phyloP scores from a whole-genome alignment of 805 yeast genomes.

The Soucietia sequanensis region DNA sequence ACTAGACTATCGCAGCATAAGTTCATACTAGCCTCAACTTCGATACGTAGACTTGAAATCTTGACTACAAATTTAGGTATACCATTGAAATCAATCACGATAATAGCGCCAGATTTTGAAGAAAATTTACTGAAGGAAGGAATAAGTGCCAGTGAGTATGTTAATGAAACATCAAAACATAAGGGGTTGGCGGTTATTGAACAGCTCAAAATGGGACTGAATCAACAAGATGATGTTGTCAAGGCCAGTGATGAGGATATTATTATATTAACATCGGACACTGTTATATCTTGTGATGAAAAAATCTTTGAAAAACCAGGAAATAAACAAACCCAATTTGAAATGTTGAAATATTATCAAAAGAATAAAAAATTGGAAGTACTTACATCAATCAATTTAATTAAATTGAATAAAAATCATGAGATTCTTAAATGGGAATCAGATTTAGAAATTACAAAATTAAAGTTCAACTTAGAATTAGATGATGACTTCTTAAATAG shows the following conservation, averaged over 20 bases:
- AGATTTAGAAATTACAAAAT: conserved; percentile 35
- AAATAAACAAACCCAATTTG: conserved; percentile 23
- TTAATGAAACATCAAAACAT: conserved; percentile 61
- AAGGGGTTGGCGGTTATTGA: conserved; percentile 66
- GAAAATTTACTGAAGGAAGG: conserved; percentile 67
- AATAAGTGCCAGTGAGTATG: conserved; percentile 55
- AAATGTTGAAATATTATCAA: conserved; percentile 27
- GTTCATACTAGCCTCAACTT: conserved; percentile 76
- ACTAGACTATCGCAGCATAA: conserved; percentile 16
- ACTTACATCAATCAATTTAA: conserved; percentile 32
- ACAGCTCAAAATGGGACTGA: conserved; percentile 30
- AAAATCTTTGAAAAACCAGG: conserved; percentile 76
- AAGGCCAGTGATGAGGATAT: conserved; percentile 21
- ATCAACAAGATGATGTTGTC: conserved; percentile 25
- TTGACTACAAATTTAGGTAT: conserved; percentile 55
- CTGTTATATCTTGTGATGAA: conserved; percentile 62
- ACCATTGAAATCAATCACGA: conserved; percentile 38
- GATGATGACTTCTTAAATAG: conserved; percentile 55
- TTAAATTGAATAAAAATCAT: conserved; percentile 10
- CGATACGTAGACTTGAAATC: conserved; percentile 80
- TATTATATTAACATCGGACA: conserved; percentile 68
- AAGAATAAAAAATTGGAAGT: conserved; percentile 23
- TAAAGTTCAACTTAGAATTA: conserved; percentile 44
- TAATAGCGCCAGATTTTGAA: conserved; percentile 60
- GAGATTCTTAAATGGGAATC: too few relatives aligned